Evolutionary conservation across 2,329 filamentous ascomycete species (phyloP).

Genomic region (Trichoderma koningiopsis): DNA sequence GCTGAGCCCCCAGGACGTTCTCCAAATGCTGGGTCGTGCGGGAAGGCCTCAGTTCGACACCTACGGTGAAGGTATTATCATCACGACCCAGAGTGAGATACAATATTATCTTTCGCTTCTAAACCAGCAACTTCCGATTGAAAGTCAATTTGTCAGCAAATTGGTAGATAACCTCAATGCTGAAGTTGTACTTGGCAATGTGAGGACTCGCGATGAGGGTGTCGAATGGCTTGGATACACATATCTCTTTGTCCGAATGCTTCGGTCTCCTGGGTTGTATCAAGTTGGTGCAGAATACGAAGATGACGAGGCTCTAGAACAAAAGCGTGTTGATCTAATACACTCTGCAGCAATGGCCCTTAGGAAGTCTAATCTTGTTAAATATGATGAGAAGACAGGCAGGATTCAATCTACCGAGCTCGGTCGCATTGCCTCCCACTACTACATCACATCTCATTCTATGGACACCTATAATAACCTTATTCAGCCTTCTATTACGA

Average conservation of each 20-base stretch:
- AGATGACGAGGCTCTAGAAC: slow-evolving; percentile 85
- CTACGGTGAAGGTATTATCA: slow-evolving; percentile 98
- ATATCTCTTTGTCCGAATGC: slow-evolving; percentile 96
- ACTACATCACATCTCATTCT: slow-evolving; percentile 94
- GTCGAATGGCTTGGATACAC: slow-evolving; percentile 99
- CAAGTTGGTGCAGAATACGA: slow-evolving; percentile 96
- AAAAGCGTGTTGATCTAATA: slow-evolving; percentile 95
- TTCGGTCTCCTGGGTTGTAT: slow-evolving; percentile 91
- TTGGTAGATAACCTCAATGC: slow-evolving; percentile 96
- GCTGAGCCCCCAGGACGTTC: slow-evolving; percentile 91
- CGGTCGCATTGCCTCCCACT: slow-evolving; percentile 93
- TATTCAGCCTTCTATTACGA: slow-evolving; percentile 88
- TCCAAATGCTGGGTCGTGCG: slow-evolving; percentile 98
- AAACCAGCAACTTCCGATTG: slow-evolving; percentile 96
- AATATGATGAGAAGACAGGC: slow-evolving; percentile 93
- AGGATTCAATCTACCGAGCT: slow-evolving; percentile 89
- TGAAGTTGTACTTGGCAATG: slow-evolving; percentile 91
- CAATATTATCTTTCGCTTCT: slow-evolving; percentile 96
- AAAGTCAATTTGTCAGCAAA: slow-evolving; percentile 92
- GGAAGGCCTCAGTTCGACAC: slow-evolving; percentile 96
- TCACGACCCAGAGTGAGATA: slow-evolving; percentile 91
- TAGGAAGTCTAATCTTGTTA: slow-evolving; percentile 84
- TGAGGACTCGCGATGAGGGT: slow-evolving; percentile 87
- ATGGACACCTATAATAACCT: slow-evolving; percentile 98
- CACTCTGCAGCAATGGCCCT: slow-evolving; percentile 89